Evolutionary conservation across 139 green algal species (phyloP).

Genomic region (Chlamydomonas applanata): DNA sequence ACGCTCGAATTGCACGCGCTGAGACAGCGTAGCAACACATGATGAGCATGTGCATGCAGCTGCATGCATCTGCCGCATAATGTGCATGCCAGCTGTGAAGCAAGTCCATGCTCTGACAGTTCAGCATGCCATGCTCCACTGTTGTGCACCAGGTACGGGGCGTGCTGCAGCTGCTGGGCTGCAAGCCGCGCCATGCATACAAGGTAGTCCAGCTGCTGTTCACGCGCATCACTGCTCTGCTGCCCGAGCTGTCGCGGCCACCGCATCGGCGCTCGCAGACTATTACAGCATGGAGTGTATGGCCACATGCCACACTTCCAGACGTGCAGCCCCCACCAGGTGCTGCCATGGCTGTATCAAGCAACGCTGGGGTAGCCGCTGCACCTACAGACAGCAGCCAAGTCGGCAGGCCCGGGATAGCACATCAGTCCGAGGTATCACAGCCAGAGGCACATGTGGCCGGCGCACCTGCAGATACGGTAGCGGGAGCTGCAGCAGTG

Average conservation of each 20-base stretch:
- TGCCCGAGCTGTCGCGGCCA: neutral
- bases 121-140: too few species aligned
- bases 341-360: neutral
- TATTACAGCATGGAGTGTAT: neutral
- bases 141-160: constrained; percentile 35
- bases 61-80: too few species aligned
- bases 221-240: neutral
- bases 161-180: constrained; percentile 75
- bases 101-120: too few species aligned
- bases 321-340: neutral
- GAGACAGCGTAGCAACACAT: too few species aligned
- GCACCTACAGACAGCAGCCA: neutral
- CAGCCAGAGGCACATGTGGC: too few species aligned
- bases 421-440: too few species aligned
- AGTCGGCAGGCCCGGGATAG: too few species aligned
- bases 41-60: too few species aligned
- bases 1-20: too few species aligned
- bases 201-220: constrained; percentile 40
- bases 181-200: constrained; percentile 71
- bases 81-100: too few species aligned
- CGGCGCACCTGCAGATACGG: neutral
- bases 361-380: neutral
- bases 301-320: neutral
- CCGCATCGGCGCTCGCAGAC: neutral
- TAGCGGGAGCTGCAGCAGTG: neutral